Conservation (phyloP, 345 rosid species). For the Bruguiera sexangula region DNA sequence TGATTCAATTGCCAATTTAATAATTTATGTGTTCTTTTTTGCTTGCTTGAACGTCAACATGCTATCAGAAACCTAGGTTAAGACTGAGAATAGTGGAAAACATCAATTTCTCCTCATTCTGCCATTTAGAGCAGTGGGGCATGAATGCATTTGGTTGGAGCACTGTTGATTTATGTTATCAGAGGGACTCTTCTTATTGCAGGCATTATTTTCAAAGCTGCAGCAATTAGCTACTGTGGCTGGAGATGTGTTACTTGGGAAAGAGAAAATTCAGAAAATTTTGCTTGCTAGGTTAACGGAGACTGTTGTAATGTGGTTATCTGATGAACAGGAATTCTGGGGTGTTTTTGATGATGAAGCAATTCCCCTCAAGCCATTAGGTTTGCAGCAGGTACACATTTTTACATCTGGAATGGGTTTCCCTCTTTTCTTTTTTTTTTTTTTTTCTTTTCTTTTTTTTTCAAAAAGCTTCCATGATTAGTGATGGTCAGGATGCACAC, state of each 20-base stretch:
- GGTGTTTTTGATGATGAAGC: slow-evolving; percentile 78
- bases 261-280: slow-evolving; percentile 86
- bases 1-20: not conserved
- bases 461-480: no score
- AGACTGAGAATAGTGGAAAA: slow-evolving; percentile 1
- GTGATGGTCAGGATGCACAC: no score
- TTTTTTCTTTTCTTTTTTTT: not conserved
- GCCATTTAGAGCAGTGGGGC: not conserved
- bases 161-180: slow-evolving; percentile 3
- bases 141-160: slow-evolving; percentile 1
- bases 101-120: not conserved
- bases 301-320: slow-evolving; percentile 92
- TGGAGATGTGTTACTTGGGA: slow-evolving; percentile 86
- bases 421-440: not conserved
- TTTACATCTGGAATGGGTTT: not conserved
- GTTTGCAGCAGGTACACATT: slow-evolving; percentile 77
- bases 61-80: not conserved
- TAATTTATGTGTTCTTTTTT: not conserved
- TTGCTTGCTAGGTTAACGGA: slow-evolving; percentile 93
- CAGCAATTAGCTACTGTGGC: slow-evolving; percentile 95
- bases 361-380: slow-evolving; percentile 64
- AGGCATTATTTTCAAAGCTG: slow-evolving; percentile 92
- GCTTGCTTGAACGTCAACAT: not conserved
- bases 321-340: slow-evolving; percentile 95
- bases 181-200: slow-evolving; percentile 23